Evolutionary conservation across 2,329 filamentous ascomycete genomes (phyloP), one percentile per base, ranked within the genome.

Genomic region (Botryosphaeria dothidea): DNA sequence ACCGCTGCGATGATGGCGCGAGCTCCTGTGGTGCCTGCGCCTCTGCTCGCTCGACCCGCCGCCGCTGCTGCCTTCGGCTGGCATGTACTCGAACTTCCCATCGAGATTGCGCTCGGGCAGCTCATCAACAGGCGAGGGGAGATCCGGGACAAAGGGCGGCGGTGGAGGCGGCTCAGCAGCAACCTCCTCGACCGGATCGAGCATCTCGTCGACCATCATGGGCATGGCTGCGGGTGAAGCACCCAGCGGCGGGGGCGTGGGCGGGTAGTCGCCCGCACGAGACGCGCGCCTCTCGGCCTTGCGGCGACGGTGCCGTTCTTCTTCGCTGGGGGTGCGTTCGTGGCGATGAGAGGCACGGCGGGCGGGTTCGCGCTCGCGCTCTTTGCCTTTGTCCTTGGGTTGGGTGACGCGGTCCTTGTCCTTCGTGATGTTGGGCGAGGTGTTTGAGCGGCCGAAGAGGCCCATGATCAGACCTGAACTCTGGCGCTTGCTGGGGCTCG

Each of bases 281-380:
- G 57, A 61, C 21, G 41, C 57, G 29, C 49, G 61, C 23, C 61
- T 48, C 41, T 64, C 61, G 19, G 60, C 60, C 25, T 46, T 64
- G 61, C 49, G 61, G 21, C 51, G 48, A 11, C 51, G 61, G 21
- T 56, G 61, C 6, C 38, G 38, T 34, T 54, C 48, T 21, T 64
- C 61, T 34, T 56, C 36, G 49, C 61, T 64, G 21, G 61, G 61
- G 0, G 61, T 56, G 31, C 5, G 6, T 5, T 11, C 31, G 31
- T 5, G 11, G 8, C 25, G 60, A n/a, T 11, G 45, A 9, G 27
- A 19, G 36, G 38, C n/a, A 6, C 25, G 48, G 11, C 13, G 48
- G 17, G n/a, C 19, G 7, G 21, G 25, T 21, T 34, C 48, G 27
- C 61, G 49, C n/a, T 64, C 56, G 25, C 38, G 56, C 3, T 56